Conservation (phyloP, 768 basidiomycete species). For the Hypholoma sublateritium region DNA sequence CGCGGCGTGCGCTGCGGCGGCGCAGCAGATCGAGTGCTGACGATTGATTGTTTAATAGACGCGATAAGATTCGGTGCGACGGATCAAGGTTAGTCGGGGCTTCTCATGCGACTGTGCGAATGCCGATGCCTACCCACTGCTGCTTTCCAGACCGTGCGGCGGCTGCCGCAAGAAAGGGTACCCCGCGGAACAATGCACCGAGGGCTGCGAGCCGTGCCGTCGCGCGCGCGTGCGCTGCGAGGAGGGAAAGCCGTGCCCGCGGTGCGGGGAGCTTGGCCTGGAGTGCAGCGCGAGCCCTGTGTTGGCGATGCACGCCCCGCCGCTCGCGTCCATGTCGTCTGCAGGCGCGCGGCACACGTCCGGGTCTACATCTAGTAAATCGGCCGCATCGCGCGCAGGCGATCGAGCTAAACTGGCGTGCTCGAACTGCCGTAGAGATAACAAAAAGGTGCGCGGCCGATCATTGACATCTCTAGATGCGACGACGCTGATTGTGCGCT, state of each 20-base stretch:
- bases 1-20: background rate
- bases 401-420: conserved; percentile 63
- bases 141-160: conserved; percentile 48
- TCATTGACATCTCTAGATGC: background rate
- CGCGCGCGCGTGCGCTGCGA: conserved; percentile 57
- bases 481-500: background rate
- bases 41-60: conserved; percentile 31
- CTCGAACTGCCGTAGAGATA: conserved; percentile 59
- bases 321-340: background rate
- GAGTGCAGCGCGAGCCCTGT: conserved; percentile 39
- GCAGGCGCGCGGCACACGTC: background rate
- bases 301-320: background rate
- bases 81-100: conserved; percentile 40
- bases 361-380: background rate
- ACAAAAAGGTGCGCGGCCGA: conserved; percentile 66
- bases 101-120: background rate
- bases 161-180: conserved; percentile 58
- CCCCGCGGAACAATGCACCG: conserved; percentile 50
- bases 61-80: conserved; percentile 64
- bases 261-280: conserved; percentile 50
- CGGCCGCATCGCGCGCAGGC: conserved; percentile 25
- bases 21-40: background rate
- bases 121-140: background rate
- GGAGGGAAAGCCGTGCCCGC: conserved; percentile 47
- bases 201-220: conserved; percentile 63